Base-by-base conservation (phyloP, 1,139 yeast species). In the Kurtzmaniella quercitrusa region DNA sequence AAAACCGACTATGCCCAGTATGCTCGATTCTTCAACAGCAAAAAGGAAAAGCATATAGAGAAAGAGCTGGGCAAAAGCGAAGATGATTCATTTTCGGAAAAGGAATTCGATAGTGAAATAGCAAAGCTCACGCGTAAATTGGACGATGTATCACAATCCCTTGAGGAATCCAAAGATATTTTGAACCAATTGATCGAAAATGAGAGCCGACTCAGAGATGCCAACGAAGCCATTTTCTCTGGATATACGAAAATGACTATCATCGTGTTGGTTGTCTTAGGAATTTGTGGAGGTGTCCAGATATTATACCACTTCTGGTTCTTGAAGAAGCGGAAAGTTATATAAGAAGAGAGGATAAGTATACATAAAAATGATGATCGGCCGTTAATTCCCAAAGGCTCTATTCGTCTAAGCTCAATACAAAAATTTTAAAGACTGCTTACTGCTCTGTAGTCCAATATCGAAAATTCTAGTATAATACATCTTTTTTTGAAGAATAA, bases 171-270 rank as follows among this genome's bases (percentile, higher is more conserved):
- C 7, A 65, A 63, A 39, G 43, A 49, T 3, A 59, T 61, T 17
- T 51, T 71, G 34, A 44, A 54, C 34, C 56, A 59, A 26, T 55
- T 71, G 41, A 49, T 66, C 52, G 61, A 60, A 23, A 67, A 65
- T 44, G 76, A 72, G 49, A 56, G 49, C 18, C 55, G 54, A 46
- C 56, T 71, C 41, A 52, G 78, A 45, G 69, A 70, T 47, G 61
- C 60, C 38, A 72, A 72, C 51, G 78, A 72, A 48, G 58, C 54
- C 17, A 71, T 71, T 30, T 71, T 51, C 44, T 53, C 62, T 22
- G 61, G 60, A 16, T 69, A 67, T 52, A 66, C 72, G 18, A 47
- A 47, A 28, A 51, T 57, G 17, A 55, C 70, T 14, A 54, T 64
- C 34, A 45, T 55, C 7, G 43, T 71, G 16, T 50, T 69, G 26